These are phyloP conservation scores for Scopulariopsis brevicaulis DNA, from an alignment of 2,329 filamentous ascomycete genomes.

Conservation along the genomic window DNA sequence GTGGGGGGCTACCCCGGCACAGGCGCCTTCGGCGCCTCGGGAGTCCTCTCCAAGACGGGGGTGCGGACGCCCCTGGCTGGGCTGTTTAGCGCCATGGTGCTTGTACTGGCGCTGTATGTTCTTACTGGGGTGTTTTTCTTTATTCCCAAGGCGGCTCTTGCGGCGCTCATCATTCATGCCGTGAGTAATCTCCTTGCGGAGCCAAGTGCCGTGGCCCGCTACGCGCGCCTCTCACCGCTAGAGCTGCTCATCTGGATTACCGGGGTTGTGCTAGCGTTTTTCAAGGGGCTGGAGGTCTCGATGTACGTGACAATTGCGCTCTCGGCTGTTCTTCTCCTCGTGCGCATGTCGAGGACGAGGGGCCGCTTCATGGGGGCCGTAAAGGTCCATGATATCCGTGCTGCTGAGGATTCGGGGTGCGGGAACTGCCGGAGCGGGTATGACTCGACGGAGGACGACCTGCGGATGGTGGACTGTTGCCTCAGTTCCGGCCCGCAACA, in stretches of 20 bases:
- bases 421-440: background rate
- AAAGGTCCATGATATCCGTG: background rate
- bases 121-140: slow-evolving; percentile 71
- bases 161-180: slow-evolving; percentile 74
- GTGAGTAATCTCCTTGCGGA: slow-evolving; percentile 67
- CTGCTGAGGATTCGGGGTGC: background rate
- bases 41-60: slow-evolving; percentile 76
- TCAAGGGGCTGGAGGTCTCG: slow-evolving; percentile 35
- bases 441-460: background rate
- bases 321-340: slow-evolving; percentile 29
- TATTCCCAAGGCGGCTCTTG: slow-evolving; percentile 60
- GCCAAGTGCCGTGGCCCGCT: slow-evolving; percentile 63
- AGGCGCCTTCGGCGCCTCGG: slow-evolving; percentile 51
- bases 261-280: slow-evolving; percentile 50
- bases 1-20: slow-evolving; percentile 42
- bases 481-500: slow-evolving; percentile 12
- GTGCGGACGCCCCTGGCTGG: slow-evolving; percentile 70
- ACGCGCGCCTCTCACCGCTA: slow-evolving; percentile 65
- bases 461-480: background rate
- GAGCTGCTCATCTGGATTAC: slow-evolving; percentile 67
- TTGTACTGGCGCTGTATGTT: slow-evolving; percentile 68
- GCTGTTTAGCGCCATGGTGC: slow-evolving; percentile 64
- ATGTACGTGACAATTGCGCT: slow-evolving; percentile 36
- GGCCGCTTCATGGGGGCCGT: slow-evolving; percentile 33
- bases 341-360: slow-evolving; percentile 32